Conservation (phyloP, 2,329 filamentous ascomycete genomes). For the Orbilia quercus region DNA sequence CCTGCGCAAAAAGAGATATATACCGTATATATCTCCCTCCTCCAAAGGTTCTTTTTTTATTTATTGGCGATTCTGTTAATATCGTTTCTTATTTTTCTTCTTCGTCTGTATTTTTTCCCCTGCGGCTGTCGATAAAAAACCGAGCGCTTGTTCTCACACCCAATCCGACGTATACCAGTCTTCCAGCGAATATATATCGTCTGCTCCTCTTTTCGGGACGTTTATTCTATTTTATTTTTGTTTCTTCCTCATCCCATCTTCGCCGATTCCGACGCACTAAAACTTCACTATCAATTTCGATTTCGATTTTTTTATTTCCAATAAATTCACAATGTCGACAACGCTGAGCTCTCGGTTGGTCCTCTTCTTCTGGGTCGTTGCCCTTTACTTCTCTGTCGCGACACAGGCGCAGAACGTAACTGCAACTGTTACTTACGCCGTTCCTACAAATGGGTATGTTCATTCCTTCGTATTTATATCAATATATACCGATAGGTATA, state of each 20-base stretch:
- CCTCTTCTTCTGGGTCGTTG: constrained; percentile 44
- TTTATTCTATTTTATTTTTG: no score
- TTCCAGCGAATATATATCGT: no score
- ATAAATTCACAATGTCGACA: constrained; percentile 38
- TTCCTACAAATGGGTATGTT: constrained; percentile 51
- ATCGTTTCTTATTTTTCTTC: neutral
- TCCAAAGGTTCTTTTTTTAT: constrained; percentile 12
- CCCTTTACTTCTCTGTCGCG: constrained; percentile 48
- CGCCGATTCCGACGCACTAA: constrained; percentile 4
- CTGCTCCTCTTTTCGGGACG: no score
- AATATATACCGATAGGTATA: no score
- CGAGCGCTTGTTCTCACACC: no score
- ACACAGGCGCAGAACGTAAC: constrained; percentile 49
- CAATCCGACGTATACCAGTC: no score
- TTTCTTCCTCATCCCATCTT: constrained; percentile 39
- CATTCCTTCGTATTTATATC: neutral
- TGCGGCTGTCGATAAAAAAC: no score
- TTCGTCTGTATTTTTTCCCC: no score
- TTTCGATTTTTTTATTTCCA: no score
- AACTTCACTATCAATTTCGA: neutral
- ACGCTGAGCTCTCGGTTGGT: constrained; percentile 41
- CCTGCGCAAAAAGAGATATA: constrained; percentile 37
- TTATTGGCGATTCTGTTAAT: neutral
- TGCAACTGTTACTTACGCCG: constrained; percentile 30
- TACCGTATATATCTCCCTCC: constrained; percentile 42